These are phyloP conservation scores for Collybia sordida DNA, from an alignment of 768 basidiomycete species.

Conservation along the genomic window DNA sequence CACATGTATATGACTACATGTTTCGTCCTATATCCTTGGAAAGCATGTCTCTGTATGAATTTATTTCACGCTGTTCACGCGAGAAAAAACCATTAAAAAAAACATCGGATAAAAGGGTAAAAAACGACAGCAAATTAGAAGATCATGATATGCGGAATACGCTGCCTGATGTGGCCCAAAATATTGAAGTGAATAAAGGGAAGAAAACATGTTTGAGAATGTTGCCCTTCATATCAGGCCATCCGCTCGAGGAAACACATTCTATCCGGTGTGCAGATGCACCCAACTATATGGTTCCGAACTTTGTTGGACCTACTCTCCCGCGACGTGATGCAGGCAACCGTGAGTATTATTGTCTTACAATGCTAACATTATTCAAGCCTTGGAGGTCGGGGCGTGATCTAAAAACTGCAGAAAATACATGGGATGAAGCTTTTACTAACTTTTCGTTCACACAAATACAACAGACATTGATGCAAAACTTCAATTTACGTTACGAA, in stretches of 20 bases:
- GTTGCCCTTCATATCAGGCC: background rate
- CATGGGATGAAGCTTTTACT: slow-evolving; percentile 22
- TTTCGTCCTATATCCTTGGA: slow-evolving; percentile 18
- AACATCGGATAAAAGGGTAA: slow-evolving; percentile 26
- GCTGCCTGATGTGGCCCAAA: too few species aligned
- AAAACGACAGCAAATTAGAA: too few species aligned
- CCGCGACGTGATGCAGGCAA: slow-evolving; percentile 1
- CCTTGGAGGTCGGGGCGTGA: slow-evolving; percentile 25
- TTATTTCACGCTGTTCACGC: slow-evolving; percentile 18
- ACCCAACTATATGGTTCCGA: background rate
- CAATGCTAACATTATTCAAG: slow-evolving; percentile 9
- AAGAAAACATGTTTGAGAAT: background rate
- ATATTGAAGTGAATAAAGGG: too few species aligned
- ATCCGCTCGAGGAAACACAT: slow-evolving; percentile 1
- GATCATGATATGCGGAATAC: too few species aligned
- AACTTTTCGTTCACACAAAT: slow-evolving; percentile 10
- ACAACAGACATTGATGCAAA: slow-evolving; percentile 18
- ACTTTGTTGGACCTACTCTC: background rate
- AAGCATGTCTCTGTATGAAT: slow-evolving; percentile 23
- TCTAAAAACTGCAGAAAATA: slow-evolving; percentile 9
- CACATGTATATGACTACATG: slow-evolving; percentile 30
- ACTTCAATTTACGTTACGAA: slow-evolving; percentile 26
- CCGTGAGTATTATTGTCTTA: slow-evolving; percentile 4
- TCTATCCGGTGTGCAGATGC: background rate
- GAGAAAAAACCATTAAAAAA: too few species aligned